These are phyloP conservation scores for Melanopsichium pennsylvanicum DNA, from an alignment of 1,284 basidiomycete species.

Conservation along the genomic window DNA sequence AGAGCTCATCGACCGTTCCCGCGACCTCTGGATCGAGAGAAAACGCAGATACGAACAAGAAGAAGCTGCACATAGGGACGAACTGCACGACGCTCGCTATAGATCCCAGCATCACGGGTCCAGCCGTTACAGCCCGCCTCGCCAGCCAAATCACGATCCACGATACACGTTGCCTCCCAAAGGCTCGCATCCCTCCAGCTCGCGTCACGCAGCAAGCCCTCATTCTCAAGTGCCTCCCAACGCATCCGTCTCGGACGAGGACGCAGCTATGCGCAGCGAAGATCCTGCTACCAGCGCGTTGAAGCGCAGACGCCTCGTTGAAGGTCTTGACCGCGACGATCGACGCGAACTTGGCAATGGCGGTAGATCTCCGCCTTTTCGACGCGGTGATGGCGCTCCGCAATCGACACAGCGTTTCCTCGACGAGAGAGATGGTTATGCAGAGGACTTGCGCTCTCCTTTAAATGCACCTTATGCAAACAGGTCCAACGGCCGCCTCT, in stretches of 20 bases:
- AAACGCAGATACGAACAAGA: slow-evolving; percentile 45
- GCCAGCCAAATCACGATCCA: slow-evolving; percentile 15
- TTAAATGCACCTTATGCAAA: slow-evolving; percentile 20
- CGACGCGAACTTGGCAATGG: slow-evolving; percentile 22
- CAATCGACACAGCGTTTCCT: slow-evolving; percentile 27
- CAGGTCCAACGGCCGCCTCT: slow-evolving; percentile 28
- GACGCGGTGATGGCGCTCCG: slow-evolving; percentile 20
- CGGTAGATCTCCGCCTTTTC: slow-evolving; percentile 34
- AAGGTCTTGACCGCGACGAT: slow-evolving; percentile 33
- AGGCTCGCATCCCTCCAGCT: neutral
- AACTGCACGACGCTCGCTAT: slow-evolving; percentile 33
- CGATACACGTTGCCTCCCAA: slow-evolving; percentile 18
- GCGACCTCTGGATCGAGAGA: slow-evolving; percentile 50
- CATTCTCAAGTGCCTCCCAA: slow-evolving; percentile 25
- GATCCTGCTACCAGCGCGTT: slow-evolving; percentile 23
- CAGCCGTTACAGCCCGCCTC: slow-evolving; percentile 28
- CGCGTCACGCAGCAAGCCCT: slow-evolving; percentile 20
- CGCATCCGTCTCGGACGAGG: slow-evolving; percentile 14
- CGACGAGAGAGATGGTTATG: slow-evolving; percentile 34
- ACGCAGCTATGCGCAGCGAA: slow-evolving; percentile 34
- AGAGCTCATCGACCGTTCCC: slow-evolving; percentile 47
- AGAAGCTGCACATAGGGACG: slow-evolving; percentile 32
- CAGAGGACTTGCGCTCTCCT: slow-evolving; percentile 37
- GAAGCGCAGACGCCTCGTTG: slow-evolving; percentile 40
- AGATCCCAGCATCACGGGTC: slow-evolving; percentile 22